phyloP scores from a whole-genome alignment of 1,284 basidiomycete genomes.

The Cutaneotrichosporon sp. region DNA sequence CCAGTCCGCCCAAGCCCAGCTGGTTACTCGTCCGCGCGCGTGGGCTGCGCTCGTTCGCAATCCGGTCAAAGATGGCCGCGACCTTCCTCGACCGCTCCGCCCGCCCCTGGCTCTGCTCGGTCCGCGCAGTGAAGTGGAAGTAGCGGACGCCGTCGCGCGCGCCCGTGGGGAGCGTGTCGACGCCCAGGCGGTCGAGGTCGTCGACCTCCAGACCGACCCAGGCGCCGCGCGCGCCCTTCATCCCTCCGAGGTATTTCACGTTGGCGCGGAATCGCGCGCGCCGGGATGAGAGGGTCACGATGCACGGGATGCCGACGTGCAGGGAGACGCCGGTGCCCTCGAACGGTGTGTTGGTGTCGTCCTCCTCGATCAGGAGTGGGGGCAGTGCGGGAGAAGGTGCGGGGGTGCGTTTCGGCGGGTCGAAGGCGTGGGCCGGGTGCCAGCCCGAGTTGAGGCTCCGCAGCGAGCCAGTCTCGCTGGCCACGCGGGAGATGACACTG shows the following conservation, averaged over 20 bases:
- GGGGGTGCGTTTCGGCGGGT: constrained; percentile 31
- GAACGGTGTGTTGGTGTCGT: constrained; percentile 21
- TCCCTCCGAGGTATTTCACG: constrained; percentile 79
- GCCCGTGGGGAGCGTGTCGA: constrained; percentile 28
- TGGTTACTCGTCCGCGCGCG: not conserved
- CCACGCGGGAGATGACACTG: constrained; percentile 1
- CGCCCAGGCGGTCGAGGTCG: constrained; percentile 52
- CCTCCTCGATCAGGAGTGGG: constrained; percentile 12
- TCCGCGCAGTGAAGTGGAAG: constrained; percentile 27
- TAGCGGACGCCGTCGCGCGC: constrained; percentile 30
- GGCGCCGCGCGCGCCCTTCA: constrained; percentile 65
- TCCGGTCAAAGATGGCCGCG: constrained; percentile 22
- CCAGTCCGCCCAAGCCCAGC: not conserved
- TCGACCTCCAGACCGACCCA: constrained; percentile 92
- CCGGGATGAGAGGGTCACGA: constrained; percentile 64
- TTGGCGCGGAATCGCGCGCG: constrained; percentile 77
- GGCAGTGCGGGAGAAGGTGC: not conserved
- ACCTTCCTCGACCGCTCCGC: constrained; percentile 22
- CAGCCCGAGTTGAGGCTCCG: constrained; percentile 1
- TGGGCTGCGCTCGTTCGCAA: constrained; percentile 2
- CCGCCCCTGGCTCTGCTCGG: constrained; percentile 4
- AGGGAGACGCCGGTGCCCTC: constrained; percentile 60
- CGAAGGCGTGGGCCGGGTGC: constrained; percentile 43
- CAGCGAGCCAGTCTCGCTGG: constrained; percentile 6
- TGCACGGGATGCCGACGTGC: constrained; percentile 84